A percentile compares a stretch with the other conserved stretches of the same genome.
These are phyloP conservation scores for Candida nonsorbophila DNA, from an alignment of 805 yeast species.

Conservation along the genomic window DNA sequence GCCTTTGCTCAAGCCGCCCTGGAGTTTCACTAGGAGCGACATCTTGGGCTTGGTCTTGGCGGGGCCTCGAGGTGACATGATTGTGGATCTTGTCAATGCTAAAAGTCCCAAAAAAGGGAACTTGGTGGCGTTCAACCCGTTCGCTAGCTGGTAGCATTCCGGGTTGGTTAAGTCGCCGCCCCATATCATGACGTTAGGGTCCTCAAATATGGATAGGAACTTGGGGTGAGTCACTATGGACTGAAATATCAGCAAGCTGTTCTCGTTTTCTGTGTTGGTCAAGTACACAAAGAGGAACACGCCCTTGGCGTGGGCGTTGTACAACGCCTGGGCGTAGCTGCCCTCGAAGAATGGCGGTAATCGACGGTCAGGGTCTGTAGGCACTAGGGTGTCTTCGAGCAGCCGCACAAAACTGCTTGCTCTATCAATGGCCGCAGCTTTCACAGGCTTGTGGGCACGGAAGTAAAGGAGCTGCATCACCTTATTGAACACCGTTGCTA, in stretches of 20 bases:
- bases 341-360: constrained; percentile 57
- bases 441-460: constrained; percentile 8
- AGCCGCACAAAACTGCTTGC: constrained; percentile 47
- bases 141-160: constrained; percentile 81
- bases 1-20: constrained; percentile 53
- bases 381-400: constrained; percentile 39
- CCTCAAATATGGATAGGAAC: constrained; percentile 36
- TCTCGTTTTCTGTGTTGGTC: constrained; percentile 68
- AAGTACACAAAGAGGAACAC: constrained; percentile 71
- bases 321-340: constrained; percentile 76
- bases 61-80: constrained; percentile 53
- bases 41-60: constrained; percentile 50
- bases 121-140: constrained; percentile 61
- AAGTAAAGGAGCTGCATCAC: constrained; percentile 19
- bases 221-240: constrained; percentile 48
- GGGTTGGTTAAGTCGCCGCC: constrained; percentile 80
- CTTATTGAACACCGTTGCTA: constrained; percentile 18
- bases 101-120: constrained; percentile 82
- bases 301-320: constrained; percentile 61
- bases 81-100: constrained; percentile 55
- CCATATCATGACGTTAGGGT: constrained; percentile 64
- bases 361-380: constrained; percentile 3
- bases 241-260: constrained; percentile 46
- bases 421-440: constrained; percentile 20
- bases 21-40: constrained; percentile 56